Base-by-base conservation (phyloP, 75 land plant genomes). In the Cunninghamia lanceolata region DNA sequence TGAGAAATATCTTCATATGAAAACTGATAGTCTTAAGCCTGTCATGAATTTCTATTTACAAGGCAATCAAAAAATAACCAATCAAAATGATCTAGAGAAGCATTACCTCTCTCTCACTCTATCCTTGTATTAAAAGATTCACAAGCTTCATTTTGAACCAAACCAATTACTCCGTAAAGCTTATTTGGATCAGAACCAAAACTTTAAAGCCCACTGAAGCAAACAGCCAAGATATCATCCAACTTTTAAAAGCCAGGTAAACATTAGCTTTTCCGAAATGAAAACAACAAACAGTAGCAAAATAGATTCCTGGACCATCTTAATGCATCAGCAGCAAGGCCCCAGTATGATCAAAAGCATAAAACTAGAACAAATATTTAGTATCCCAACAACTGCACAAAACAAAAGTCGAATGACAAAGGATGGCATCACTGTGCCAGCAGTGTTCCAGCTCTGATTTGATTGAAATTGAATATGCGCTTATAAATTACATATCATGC, bases 401-500 rank as follows among this genome's bases (percentile, higher is more conserved):
- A 77, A 77, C 43, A 42, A 77, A 39, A 40, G 80, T 39, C 3
- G 16, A 80, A n/a, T 25, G 45, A 40, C 13, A 80, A 43, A 80
- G 82, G 32, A 10, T 28, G 15, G 47, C 50, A 80, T 4, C 82
- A n/a, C 14, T 80, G 17, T 21, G 25, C 52, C 82, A 80, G 25
- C 52, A 80, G 16, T 43, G 52, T 80, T 80, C 50, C 82, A 80
- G 5, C 82, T 43, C 45, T 79, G 46, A 28, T 80, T 80, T 40
- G 30, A n/a, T 43, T 80, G 13, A 43, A 80, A 80, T 38, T 30
- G 46, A 45, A 40, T 40, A 4, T 80, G 30, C 82, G 3, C 46
- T 45, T 80, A n/a, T n/a, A 80, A 50, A 80, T 43, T 80, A 80
- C 82, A 80, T 45, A 80, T 80, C 25, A 11, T 42, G 52, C 50